Evolutionary conservation across 495 filamentous ascomycete genomes (phyloP).

Genomic region (Aspergillus sclerotiicarbonarius): DNA sequence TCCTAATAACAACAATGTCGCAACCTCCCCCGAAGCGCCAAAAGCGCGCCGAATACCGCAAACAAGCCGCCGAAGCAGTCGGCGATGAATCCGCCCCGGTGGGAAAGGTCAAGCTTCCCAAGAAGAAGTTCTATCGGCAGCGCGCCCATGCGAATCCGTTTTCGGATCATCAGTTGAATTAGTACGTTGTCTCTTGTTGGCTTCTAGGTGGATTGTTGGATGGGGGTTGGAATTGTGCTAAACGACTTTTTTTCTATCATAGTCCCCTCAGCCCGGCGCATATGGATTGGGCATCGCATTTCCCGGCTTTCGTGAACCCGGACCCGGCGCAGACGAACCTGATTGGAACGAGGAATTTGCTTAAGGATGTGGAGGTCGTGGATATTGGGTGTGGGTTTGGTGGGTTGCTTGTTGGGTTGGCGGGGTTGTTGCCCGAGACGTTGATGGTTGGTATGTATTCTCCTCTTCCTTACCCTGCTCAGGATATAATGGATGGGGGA

Average conservation of each 20-base stretch:
- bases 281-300: conserved; percentile 90
- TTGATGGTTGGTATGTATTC: conserved; percentile 67
- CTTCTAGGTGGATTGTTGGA: background rate
- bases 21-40: conserved; percentile 61
- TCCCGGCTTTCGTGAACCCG: conserved; percentile 64
- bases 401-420: conserved; percentile 82
- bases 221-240: background rate
- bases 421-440: conserved; percentile 75
- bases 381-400: conserved; percentile 98
- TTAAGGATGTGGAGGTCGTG: conserved; percentile 79
- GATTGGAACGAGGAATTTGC: conserved; percentile 43
- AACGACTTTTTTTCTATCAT: conserved; percentile 1
- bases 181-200: conserved; percentile 57
- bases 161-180: conserved; percentile 83
- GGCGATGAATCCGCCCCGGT: conserved; percentile 16
- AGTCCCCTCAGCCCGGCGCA: conserved; percentile 77
- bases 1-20: conserved; percentile 38
- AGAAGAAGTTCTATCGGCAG: conserved; percentile 95
- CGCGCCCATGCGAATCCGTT: conserved; percentile 97
- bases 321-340: conserved; percentile 33
- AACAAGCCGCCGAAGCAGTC: conserved; percentile 27
- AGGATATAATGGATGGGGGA: background rate
- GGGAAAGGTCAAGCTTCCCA: conserved; percentile 56
- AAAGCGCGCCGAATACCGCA: conserved; percentile 72
- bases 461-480: background rate